Base-by-base conservation (phyloP, 1,139 yeast genomes). In the Candida pseudoviswanathii region DNA sequence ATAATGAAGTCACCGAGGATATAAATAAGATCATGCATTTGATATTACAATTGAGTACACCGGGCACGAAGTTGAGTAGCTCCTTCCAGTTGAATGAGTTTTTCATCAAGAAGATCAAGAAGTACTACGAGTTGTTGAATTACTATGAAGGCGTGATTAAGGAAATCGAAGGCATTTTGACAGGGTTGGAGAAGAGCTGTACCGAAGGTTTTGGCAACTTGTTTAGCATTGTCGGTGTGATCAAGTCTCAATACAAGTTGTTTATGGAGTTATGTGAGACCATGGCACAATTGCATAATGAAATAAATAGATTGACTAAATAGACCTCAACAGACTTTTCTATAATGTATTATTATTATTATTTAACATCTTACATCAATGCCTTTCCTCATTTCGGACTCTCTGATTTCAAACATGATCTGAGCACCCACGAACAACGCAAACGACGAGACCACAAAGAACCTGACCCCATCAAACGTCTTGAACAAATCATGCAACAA, bases 401-500 rank as follows among this genome's bases (percentile, higher is more conserved):
- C 96, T 58, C 99, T 80, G 54, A 88, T 69, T 66, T 95, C 99
- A 72, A 91, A 92, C 99, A 95, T 95, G 27, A 91, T 86, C 65
- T 94, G 99, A 0, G 84, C 85, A 2, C 87, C 98, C 24, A 90
- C 85, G 66, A 88, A 94, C 43, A 95, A 73, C 50, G 89, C 82
- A 4, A 68, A 65, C 52, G 89, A 84, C 2, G 96, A 79, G 16
- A 82, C 64, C 2, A 86, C 64, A 54, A 89, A 85, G 62, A 88
- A 89, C 29, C 68, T 69, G 40, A 89, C 62, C 0, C 98, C 98
- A 30, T 78, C 74, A 34, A 67, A 62, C 0, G 97, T 89, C 32
- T 80, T 75, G 60, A 91, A 82, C 81, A 94, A 85, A 51, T 86
- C 91, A 30, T 68, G 63, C 26, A 94, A 68, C 59, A 94, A 76